Base-by-base conservation (phyloP, 306 rosid species). In the Cucumis cinereus region DNA sequence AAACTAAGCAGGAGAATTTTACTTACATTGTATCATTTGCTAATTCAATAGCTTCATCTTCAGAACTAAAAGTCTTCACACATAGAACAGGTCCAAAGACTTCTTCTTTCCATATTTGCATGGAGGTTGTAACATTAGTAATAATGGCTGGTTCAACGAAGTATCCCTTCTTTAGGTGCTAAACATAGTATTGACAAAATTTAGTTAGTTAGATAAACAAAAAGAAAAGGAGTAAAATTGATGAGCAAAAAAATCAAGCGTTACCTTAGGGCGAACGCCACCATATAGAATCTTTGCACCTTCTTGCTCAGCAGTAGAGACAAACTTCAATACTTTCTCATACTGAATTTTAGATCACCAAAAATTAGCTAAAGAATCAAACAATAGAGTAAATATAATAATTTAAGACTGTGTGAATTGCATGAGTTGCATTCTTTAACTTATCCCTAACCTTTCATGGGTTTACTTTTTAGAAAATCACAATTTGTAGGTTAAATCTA, bases 41-140 rank as follows among this genome's bases (percentile, higher is more conserved):
- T 81, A 94, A 84, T 79, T 90, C 90, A 75, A 90, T 85, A 55
- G 99, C 99, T 85, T 94, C 99, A 41, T 92, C 97, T 84, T 94
- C 96, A 12, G 94, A 83, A 73, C 90, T 83, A 79, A 92, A 94
- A 70, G 93, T 92, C 87, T 94, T 94, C n/a, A 90, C 96, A 81
- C 97, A 90, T 5, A 94, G 87, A 76, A 92, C 96, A 67, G 99
- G 99, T 77, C 97, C 99, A 62, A 94, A 94, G 40, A 92, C 96
- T 87, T 94, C 99, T 79, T 92, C 97, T 82, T 76, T 89, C 99
- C 99, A 94, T 78, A 94, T 92, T 92, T 94, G 96, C 99, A 94
- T 92, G 75, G 92, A 85, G 73, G 89, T 88, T 63, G 92, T 90
- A 75, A 94, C 96, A 77, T 89, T 89, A 55, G 88, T 84, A 76